Percentiles rank a stretch among this genome's conserved stretches.
These are phyloP conservation scores for Hypericum androsaemum DNA, from an alignment of 345 rosid species.

Conservation along the genomic window DNA sequence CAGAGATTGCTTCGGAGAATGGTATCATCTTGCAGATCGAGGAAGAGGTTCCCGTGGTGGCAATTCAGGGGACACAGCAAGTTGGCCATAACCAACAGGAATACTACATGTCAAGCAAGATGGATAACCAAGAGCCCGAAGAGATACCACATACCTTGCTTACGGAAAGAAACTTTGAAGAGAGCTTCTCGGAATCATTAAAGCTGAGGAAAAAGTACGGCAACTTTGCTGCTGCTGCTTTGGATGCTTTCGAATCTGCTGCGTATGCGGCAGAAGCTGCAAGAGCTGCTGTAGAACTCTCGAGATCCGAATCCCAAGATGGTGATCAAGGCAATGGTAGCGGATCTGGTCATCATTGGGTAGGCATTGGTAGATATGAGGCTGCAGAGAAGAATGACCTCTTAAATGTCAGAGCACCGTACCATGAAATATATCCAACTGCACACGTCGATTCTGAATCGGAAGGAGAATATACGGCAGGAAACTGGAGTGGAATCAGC, in stretches of 20 bases:
- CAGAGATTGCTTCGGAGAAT: conserved; percentile 28
- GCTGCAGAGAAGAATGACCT: not conserved
- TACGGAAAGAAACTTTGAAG: conserved; percentile 5
- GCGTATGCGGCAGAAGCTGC: conserved; percentile 46
- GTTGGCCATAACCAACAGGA: not conserved
- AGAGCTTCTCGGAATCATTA: conserved; percentile 15
- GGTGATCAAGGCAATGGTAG: conserved; percentile 12
- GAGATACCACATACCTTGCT: not conserved
- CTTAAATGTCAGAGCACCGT: conserved; percentile 1
- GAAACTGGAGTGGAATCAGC: not conserved
- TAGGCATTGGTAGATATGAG: not conserved
- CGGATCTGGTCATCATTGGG: conserved; percentile 3
- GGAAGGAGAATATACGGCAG: conserved; percentile 8
- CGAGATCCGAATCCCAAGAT: conserved; percentile 20
- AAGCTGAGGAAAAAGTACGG: conserved; percentile 16
- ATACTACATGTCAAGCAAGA: not conserved
- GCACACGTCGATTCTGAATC: conserved; percentile 10
- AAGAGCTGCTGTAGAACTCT: conserved; percentile 37
- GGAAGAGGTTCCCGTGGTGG: conserved; percentile 4
- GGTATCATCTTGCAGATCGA: conserved; percentile 25
- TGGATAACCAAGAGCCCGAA: not conserved
- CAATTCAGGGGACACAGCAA: conserved; percentile 16
- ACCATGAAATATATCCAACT: conserved; percentile 8
- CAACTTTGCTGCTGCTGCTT: conserved; percentile 32
- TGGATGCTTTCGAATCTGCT: conserved; percentile 38